phyloP scores from a whole-genome alignment of 495 filamentous ascomycete species.

The Trichoderma asperelloides region DNA sequence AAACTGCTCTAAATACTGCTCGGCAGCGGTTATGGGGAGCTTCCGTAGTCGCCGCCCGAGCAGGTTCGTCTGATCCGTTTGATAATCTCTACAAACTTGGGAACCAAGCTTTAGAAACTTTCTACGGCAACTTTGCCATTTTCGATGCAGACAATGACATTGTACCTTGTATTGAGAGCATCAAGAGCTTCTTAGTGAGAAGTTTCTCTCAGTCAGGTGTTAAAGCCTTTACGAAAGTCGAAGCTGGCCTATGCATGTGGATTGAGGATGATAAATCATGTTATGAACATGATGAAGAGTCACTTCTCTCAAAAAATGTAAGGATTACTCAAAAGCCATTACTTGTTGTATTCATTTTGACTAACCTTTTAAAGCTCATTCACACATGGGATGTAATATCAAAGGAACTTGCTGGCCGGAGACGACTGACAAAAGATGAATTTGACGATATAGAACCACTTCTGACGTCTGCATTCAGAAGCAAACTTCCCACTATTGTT shows the following conservation, averaged over 20 bases:
- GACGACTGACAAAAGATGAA: constrained; percentile 24
- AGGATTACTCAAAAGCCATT: constrained; percentile 14
- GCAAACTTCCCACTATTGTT: constrained; percentile 34
- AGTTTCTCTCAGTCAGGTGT: constrained; percentile 28
- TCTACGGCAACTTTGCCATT: constrained; percentile 31
- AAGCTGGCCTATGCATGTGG: constrained; percentile 52
- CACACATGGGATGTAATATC: constrained; percentile 34
- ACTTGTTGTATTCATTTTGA: background rate
- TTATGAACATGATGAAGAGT: constrained; percentile 24
- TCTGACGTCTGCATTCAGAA: constrained; percentile 40
- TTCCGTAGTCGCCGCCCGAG: constrained; percentile 29
- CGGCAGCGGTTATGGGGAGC: constrained; percentile 52
- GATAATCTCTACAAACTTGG: constrained; percentile 51
- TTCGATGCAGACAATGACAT: constrained; percentile 18
- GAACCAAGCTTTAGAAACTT: constrained; percentile 30
- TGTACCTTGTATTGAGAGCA: constrained; percentile 24
- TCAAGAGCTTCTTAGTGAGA: constrained; percentile 27
- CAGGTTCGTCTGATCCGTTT: constrained; percentile 47
- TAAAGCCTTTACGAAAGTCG: constrained; percentile 41
- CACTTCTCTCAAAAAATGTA: constrained; percentile 25
- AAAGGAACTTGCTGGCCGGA: constrained; percentile 19
- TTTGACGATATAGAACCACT: constrained; percentile 31
- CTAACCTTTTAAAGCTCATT: constrained; percentile 27
- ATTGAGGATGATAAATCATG: constrained; percentile 42
- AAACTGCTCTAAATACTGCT: constrained; percentile 49